These are phyloP conservation scores for Tulasnella sp. DNA, from an alignment of 768 basidiomycete genomes.

Conservation along the genomic window DNA sequence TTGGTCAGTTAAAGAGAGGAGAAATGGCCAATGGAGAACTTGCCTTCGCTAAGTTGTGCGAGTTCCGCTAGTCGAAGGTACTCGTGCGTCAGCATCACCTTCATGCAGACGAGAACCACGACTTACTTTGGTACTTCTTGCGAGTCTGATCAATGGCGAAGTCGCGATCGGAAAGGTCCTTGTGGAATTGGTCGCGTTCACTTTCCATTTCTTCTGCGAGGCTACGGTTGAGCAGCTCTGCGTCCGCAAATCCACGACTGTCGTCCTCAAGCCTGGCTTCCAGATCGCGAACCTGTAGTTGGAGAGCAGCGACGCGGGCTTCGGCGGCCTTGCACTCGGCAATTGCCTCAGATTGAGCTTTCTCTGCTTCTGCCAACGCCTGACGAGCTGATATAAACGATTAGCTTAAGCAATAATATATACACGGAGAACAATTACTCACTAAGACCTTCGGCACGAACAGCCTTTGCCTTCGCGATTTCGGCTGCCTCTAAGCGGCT, in stretches of 20 bases:
- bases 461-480: slow-evolving; percentile 50
- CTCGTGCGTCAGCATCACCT: slow-evolving; percentile 5
- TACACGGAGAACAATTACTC: slow-evolving; percentile 17
- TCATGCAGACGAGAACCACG: not conserved
- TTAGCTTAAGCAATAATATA: not conserved
- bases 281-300: slow-evolving; percentile 44
- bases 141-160: slow-evolving; percentile 67
- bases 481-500: slow-evolving; percentile 55
- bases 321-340: slow-evolving; percentile 43
- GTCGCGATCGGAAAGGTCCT: slow-evolving; percentile 69
- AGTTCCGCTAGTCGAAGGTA: slow-evolving; percentile 44
- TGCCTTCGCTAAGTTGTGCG: slow-evolving; percentile 69
- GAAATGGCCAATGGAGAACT: not conserved
- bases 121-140: slow-evolving; percentile 72
- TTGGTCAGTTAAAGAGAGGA: not conserved
- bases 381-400: slow-evolving; percentile 39
- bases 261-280: slow-evolving; percentile 55
- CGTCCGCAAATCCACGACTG: slow-evolving; percentile 51
- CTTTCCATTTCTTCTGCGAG: slow-evolving; percentile 68
- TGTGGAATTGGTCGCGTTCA: slow-evolving; percentile 62
- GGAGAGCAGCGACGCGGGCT: slow-evolving; percentile 37
- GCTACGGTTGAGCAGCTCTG: slow-evolving; percentile 49
- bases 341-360: slow-evolving; percentile 37
- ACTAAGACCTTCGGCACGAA: slow-evolving; percentile 55
- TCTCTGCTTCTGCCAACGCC: slow-evolving; percentile 49